Conservation (phyloP, 176 grass and related monocot genomes). For the Lolium perenne region DNA sequence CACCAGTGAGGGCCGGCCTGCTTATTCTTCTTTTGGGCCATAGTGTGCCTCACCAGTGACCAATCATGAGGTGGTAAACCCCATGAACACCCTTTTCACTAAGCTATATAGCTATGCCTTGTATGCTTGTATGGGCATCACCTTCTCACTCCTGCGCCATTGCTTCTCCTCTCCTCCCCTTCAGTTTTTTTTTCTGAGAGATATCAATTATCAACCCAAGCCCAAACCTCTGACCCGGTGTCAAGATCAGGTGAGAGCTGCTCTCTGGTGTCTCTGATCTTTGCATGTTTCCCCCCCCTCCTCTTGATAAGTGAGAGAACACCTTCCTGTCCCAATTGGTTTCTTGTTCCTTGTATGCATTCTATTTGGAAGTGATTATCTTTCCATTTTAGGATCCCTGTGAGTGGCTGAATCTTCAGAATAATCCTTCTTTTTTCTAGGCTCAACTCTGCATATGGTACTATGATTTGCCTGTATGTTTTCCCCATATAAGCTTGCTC, state of each 20-base stretch:
- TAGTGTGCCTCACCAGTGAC: slow-evolving; percentile 22
- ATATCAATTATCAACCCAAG: not conserved
- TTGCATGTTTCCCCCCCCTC: slow-evolving; percentile 13
- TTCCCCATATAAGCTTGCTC: not conserved
- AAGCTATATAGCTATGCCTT: not conserved
- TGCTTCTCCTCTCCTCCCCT: not conserved
- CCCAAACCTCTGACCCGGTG: slow-evolving; percentile 45
- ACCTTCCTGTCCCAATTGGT: slow-evolving; percentile 36
- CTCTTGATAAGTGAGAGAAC: slow-evolving; percentile 45
- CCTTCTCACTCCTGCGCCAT: slow-evolving; percentile 15
- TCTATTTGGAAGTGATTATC: slow-evolving; percentile 60
- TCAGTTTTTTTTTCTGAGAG: slow-evolving; percentile 36
- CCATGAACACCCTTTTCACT: slow-evolving; percentile 34
- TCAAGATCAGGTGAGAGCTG: slow-evolving; percentile 46
- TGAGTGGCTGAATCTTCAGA: slow-evolving; percentile 8
- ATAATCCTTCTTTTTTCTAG: not conserved
- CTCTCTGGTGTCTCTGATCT: slow-evolving; percentile 45
- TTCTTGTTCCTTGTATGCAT: slow-evolving; percentile 58
- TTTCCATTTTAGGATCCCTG: slow-evolving; percentile 60
- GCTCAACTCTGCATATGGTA: not conserved
- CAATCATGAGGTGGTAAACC: slow-evolving; percentile 65
- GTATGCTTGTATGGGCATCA: not conserved
- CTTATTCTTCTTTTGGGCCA: not conserved
- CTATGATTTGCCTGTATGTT: not conserved
- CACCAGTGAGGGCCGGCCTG: not conserved